phyloP scores from a whole-genome alignment of 768 basidiomycete species.

The Leucosporidium creatinivorum region DNA sequence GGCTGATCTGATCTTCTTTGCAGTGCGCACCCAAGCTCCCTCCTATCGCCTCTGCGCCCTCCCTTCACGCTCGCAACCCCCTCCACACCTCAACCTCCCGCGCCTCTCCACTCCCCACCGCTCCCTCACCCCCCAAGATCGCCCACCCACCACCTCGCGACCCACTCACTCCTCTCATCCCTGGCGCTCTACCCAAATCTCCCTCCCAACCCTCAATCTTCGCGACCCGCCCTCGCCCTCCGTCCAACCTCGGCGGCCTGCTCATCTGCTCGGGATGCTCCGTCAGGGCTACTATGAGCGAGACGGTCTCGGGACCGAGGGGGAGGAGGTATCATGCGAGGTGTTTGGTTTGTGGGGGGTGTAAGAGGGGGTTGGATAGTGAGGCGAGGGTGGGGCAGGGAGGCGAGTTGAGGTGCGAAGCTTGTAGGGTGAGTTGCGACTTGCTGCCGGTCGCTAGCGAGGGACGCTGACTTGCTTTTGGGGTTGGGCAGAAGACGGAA shows the following conservation, averaged over 20 bases:
- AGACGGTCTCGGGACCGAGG: slow-evolving; percentile 13
- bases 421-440: slow-evolving; percentile 16
- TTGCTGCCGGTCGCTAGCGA: too few relatives aligned
- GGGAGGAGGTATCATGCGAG: slow-evolving; percentile 15
- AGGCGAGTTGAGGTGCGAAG: slow-evolving; percentile 20
- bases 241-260: slow-evolving; percentile 18
- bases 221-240: slow-evolving; percentile 13
- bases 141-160: not conserved
- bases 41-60: not conserved
- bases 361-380: slow-evolving; percentile 16
- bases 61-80: not conserved
- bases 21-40: slow-evolving; percentile 8
- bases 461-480: too few relatives aligned
- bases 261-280: slow-evolving; percentile 24
- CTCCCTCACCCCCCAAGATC: not conserved
- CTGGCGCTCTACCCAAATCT: not conserved
- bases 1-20: too few relatives aligned
- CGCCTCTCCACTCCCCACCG: not conserved
- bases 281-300: slow-evolving; percentile 20
- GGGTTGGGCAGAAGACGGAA: not conserved
- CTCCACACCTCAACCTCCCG: not conserved
- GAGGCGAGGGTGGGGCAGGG: slow-evolving; percentile 15
- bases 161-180: not conserved
- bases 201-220: slow-evolving; percentile 7
- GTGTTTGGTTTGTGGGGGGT: slow-evolving; percentile 19